Conservation (phyloP, 192 early-diverging fungal species). For the Coemansia sp. region DNA sequence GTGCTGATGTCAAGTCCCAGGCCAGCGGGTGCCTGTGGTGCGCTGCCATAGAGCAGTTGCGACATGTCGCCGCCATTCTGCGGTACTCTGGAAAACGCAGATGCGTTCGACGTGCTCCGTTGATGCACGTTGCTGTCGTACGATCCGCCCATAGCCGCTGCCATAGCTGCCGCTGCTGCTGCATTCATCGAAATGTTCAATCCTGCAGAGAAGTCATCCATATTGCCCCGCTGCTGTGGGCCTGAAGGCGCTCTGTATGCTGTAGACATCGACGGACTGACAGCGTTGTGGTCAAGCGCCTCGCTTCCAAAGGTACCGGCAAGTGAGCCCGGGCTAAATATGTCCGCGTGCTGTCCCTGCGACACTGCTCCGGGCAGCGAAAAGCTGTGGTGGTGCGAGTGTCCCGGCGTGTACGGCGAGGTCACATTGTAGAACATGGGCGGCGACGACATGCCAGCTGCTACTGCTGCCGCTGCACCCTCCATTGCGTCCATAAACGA, state of each 20-base stretch:
- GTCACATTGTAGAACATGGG: slow-evolving; percentile 38
- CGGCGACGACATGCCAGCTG: slow-evolving; percentile 40
- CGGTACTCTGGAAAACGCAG: slow-evolving; percentile 42
- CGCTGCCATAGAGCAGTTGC: slow-evolving; percentile 27
- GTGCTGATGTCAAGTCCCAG: slow-evolving; percentile 38
- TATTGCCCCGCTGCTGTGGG: background rate
- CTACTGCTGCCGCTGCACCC: slow-evolving; percentile 40
- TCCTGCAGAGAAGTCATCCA: slow-evolving; percentile 43
- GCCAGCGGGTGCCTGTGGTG: slow-evolving; percentile 1
- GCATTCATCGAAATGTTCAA: slow-evolving; percentile 53
- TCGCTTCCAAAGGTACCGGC: slow-evolving; percentile 23
- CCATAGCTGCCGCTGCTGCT: slow-evolving; percentile 17
- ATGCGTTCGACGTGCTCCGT: slow-evolving; percentile 26
- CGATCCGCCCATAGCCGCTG: slow-evolving; percentile 25
- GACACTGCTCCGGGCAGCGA: slow-evolving; percentile 29
- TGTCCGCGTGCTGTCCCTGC: slow-evolving; percentile 16
- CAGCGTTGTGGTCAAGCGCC: slow-evolving; percentile 6
- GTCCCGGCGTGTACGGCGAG: slow-evolving; percentile 40
- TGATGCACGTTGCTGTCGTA: slow-evolving; percentile 28
- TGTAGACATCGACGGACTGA: slow-evolving; percentile 4
- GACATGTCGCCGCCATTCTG: slow-evolving; percentile 22
- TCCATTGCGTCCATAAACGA: slow-evolving; percentile 64
- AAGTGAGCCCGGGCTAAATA: slow-evolving; percentile 25
- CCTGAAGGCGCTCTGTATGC: slow-evolving; percentile 8
- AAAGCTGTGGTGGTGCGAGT: slow-evolving; percentile 45